phyloP scores from a whole-genome alignment of 495 filamentous ascomycete genomes.

The Bombardia bombarda region DNA sequence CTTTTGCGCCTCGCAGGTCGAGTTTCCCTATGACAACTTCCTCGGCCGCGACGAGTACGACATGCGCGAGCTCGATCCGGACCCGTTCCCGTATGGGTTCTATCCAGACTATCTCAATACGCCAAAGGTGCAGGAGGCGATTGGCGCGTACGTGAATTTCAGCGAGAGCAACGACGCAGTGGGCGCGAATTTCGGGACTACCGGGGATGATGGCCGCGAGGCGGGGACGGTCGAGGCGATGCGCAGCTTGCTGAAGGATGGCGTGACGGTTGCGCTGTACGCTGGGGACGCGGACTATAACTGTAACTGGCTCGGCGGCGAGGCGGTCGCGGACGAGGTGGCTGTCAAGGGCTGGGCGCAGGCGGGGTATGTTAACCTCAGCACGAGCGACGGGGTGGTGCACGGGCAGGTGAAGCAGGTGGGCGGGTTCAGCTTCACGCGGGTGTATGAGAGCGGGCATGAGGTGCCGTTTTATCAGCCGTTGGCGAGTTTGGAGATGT shows the following conservation, averaged over 20 bases:
- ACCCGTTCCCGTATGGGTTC: constrained; percentile 54
- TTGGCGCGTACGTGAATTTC: constrained; percentile 53
- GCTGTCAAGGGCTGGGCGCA: constrained; percentile 35
- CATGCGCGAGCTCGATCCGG: constrained; percentile 45
- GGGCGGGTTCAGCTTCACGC: constrained; percentile 54
- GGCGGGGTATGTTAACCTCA: constrained; percentile 48
- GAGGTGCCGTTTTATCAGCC: constrained; percentile 67
- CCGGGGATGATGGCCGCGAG: constrained; percentile 50
- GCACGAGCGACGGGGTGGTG: constrained; percentile 45
- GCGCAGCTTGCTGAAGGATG: constrained; percentile 38
- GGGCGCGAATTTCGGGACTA: constrained; percentile 39
- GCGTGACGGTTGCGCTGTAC: constrained; percentile 48
- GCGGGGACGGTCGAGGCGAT: constrained; percentile 42
- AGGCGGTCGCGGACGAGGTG: constrained; percentile 42
- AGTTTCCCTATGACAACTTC: constrained; percentile 44
- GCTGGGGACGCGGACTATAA: constrained; percentile 43
- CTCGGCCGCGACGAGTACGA: constrained; percentile 53
- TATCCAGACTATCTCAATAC: constrained; percentile 54
- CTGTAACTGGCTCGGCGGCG: constrained; percentile 45
- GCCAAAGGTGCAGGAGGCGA: constrained; percentile 45
- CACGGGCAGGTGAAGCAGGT: constrained; percentile 58
- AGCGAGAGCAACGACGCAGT: constrained; percentile 41
- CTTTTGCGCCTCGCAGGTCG: constrained; percentile 49
- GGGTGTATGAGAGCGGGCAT: constrained; percentile 59
- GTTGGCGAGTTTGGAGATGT: constrained; percentile 48